phyloP scores from a whole-genome alignment of 352 stramenopile species.

The Phytophthora capsici region DNA sequence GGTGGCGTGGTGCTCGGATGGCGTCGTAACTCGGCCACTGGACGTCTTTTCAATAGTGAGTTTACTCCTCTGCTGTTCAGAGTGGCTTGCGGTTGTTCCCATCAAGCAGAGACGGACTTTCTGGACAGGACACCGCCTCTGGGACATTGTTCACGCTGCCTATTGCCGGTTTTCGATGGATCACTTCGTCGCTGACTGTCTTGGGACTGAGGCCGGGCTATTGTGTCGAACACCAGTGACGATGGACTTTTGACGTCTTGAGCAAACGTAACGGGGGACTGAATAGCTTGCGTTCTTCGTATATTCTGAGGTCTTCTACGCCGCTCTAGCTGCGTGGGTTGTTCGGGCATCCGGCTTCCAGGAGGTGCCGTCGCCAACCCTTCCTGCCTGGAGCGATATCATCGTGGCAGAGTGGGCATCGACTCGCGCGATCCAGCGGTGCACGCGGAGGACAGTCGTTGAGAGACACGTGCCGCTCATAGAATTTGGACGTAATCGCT shows the following conservation, averaged over 20 bases:
- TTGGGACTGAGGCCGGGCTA: neutral
- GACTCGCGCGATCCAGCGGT: slow-evolving; percentile 65
- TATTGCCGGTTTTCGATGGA: slow-evolving; percentile 22
- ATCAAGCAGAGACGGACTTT: slow-evolving; percentile 32
- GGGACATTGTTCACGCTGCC: slow-evolving; percentile 22
- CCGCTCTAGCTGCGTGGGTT: slow-evolving; percentile 68
- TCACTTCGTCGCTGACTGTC: no score
- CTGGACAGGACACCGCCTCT: slow-evolving; percentile 18
- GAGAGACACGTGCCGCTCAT: slow-evolving; percentile 77
- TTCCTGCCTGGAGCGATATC: slow-evolving; percentile 68
- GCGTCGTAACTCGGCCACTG: slow-evolving; percentile 22
- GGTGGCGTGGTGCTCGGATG: neutral
- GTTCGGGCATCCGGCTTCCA: slow-evolving; percentile 74
- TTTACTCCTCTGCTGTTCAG: slow-evolving; percentile 11
- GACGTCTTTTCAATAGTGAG: slow-evolving; percentile 5
- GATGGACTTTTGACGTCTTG: neutral
- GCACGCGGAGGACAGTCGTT: slow-evolving; percentile 74
- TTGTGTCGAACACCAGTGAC: slow-evolving; percentile 8
- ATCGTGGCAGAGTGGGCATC: slow-evolving; percentile 86
- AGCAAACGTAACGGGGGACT: no score
- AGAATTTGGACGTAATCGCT: slow-evolving; percentile 87
- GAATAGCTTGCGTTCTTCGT: slow-evolving; percentile 23
- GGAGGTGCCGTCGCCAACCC: slow-evolving; percentile 74
- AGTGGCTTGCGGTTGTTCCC: neutral
- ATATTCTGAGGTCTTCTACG: slow-evolving; percentile 17